Evolutionary conservation across 345 rosid species (phyloP), one percentile per base, ranked within the genome.

Genomic region (Crucihimalaya himalaica): DNA sequence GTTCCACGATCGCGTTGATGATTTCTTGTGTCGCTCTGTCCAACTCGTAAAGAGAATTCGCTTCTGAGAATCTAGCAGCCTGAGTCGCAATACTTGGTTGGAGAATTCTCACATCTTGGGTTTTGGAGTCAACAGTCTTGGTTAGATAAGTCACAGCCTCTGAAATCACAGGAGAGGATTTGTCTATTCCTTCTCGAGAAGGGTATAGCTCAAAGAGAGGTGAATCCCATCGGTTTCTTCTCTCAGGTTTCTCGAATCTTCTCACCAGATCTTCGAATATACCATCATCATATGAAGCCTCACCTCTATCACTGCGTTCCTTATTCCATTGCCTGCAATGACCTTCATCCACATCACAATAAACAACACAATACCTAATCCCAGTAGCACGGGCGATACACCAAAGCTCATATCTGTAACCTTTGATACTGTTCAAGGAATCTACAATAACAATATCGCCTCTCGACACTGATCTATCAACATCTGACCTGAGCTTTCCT

Each of bases 71-170:
- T 42, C 91, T 83, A 0, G 86, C 67, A 3, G 54, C 72, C 76
- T 92, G 98, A 1, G 98, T 92, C 0, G 99, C 99, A 4, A 96
- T 85, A n/a, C 98, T 89, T 14, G 97, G 99, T 78, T 92, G 98
- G 59, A 96, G 85, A 48, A 90, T 81, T 70, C 82, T 92, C 46
- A 92, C 89, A 28, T 90, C 89, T n/a, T 82, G 87, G 20, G 93
- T 74, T 71, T 75, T 92, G 11, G 89, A 84, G 77, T 96, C 97
- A 58, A 81, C 87, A 39, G 75, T 83, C 76, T 90, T 88, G 3
- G 97, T 96, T 60, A 90, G 73, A 82, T 96, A 90, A 0, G 86
- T 83, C 82, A 96, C 90, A 34, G 90, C 92, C 54, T 92, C 97
- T 34, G 37, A 11, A 27, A 92, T 84, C 69, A 88, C 87, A 68